Base-by-base conservation (phyloP, 768 basidiomycete genomes). In the Clitopilus hobsonii region DNA sequence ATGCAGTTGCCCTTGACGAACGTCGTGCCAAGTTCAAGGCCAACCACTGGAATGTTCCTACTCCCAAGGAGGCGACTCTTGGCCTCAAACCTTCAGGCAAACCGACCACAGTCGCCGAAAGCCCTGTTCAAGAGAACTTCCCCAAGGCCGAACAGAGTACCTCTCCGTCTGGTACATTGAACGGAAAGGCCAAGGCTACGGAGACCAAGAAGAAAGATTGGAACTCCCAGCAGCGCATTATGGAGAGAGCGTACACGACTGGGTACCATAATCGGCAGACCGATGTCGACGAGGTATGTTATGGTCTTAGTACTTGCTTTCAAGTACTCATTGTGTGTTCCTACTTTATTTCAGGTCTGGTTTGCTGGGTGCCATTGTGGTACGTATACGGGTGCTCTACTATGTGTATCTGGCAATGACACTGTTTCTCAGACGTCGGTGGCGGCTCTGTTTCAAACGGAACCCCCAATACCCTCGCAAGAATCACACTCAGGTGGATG, bases 331-430 rank as follows among this genome's bases (percentile, higher is more conserved):
- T n/a, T n/a, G n/a, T n/a, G n/a, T n/a, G n/a, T n/a, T 24, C 7
- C 45, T 24, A 24, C 11, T 30, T 51, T 6, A 22, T n/a, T 26
- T n/a, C n/a, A 92, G 60, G 90, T 92, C 1, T 91, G 90, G 89
- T 92, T 91, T 60, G 67, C 88, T 3, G 89, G 89, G 0, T 82
- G 78, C 60, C 89, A 91, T 59, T 81, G 80, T 47, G 88, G 89
- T 88, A 59, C 25, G 77, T 65, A n/a, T n/a, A n/a, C n/a, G n/a
- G n/a, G n/a, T n/a, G n/a, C n/a, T n/a, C n/a, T n/a, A n/a, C n/a
- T n/a, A n/a, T n/a, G n/a, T n/a, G n/a, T n/a, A n/a, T n/a, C n/a
- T n/a, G n/a, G n/a, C n/a, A n/a, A n/a, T n/a, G n/a, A n/a, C 6
- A 4, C 29, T 7, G 16, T 25, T 3, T 50, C 8, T 54, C 24